Percentiles rank a stretch among this genome's conserved stretches.
These are phyloP conservation scores for Penicillium nucicola DNA, from an alignment of 495 filamentous ascomycete genomes.

Conservation along the genomic window DNA sequence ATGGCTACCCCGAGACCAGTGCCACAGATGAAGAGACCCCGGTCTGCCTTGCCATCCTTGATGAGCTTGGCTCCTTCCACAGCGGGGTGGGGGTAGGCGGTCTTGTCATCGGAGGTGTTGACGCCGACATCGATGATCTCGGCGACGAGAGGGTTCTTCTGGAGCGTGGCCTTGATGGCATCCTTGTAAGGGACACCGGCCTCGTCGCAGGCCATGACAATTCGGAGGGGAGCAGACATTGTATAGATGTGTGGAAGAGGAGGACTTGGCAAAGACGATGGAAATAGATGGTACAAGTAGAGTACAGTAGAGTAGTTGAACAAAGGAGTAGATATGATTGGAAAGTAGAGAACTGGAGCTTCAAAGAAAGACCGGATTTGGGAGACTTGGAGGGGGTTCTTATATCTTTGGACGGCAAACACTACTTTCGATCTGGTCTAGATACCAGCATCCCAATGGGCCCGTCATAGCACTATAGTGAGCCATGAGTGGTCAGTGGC, in stretches of 20 bases:
- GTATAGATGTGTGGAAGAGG: slow-evolving; percentile 8
- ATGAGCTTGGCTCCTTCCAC: slow-evolving; percentile 68
- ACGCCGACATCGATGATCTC: slow-evolving; percentile 70
- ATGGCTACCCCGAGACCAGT: slow-evolving; percentile 87
- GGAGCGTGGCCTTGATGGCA: slow-evolving; percentile 70
- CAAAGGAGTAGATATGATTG: background rate
- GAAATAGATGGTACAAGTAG: background rate
- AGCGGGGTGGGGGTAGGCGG: slow-evolving; percentile 79
- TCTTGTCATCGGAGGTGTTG: slow-evolving; percentile 64
- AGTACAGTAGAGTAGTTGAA: background rate
- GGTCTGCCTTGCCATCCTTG: slow-evolving; percentile 64
- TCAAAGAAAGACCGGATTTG: background rate
- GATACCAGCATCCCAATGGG: background rate
- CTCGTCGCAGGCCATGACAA: slow-evolving; percentile 65
- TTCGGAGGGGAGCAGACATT: slow-evolving; percentile 50
- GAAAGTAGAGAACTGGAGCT: background rate
- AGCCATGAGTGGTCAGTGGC: slow-evolving; percentile 9
- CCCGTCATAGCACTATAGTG: slow-evolving; percentile 14
- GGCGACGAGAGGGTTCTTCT: slow-evolving; percentile 61
- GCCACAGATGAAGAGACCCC: slow-evolving; percentile 82
- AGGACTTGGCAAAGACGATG: too few relatives aligned
- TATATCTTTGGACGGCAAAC: slow-evolving; percentile 20
- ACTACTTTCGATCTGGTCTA: too few relatives aligned
- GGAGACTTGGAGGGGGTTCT: slow-evolving; percentile 6
- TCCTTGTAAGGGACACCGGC: slow-evolving; percentile 78